Evolutionary conservation across 768 basidiomycete species (phyloP).

Genomic region (Russula sp.): DNA sequence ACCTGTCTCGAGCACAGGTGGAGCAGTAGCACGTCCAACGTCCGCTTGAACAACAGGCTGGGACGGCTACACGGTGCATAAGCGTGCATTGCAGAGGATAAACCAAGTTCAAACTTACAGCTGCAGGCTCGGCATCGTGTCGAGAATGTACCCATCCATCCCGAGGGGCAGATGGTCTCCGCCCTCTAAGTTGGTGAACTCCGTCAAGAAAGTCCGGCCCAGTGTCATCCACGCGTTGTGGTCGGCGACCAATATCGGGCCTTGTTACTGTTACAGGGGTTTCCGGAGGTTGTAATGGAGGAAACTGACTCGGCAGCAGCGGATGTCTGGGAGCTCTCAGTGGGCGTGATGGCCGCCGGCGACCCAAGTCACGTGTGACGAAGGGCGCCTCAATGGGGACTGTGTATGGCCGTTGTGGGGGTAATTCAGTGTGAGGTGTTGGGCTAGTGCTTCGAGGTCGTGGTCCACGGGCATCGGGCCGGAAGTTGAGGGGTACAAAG

Average conservation of each 20-base stretch:
- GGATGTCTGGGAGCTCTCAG: neutral
- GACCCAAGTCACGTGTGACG: slow-evolving; percentile 12
- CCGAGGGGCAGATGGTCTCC: neutral
- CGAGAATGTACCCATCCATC: neutral
- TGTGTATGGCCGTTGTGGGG: slow-evolving; percentile 24
- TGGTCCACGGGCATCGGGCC: slow-evolving; percentile 35
- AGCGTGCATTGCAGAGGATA: neutral
- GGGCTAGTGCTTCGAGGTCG: slow-evolving; percentile 40
- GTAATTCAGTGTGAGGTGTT: slow-evolving; percentile 26
- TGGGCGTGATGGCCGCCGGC: neutral
- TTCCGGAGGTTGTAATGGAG: neutral
- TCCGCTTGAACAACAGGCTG: neutral
- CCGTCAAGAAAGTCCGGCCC: neutral
- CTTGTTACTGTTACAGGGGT: neutral
- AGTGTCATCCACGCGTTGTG: neutral
- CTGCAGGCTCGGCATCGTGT: neutral
- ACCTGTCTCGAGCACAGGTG: neutral
- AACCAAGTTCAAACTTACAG: neutral
- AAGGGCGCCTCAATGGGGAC: slow-evolving; percentile 12
- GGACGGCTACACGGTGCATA: neutral
- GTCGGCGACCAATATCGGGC: neutral
- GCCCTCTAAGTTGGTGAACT: neutral
- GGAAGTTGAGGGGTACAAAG: slow-evolving; percentile 48
- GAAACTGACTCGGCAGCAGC: neutral
- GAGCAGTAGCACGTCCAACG: slow-evolving; percentile 2